phyloP scores from a whole-genome alignment of 495 filamentous ascomycete genomes.

The Tuber aestivum region DNA sequence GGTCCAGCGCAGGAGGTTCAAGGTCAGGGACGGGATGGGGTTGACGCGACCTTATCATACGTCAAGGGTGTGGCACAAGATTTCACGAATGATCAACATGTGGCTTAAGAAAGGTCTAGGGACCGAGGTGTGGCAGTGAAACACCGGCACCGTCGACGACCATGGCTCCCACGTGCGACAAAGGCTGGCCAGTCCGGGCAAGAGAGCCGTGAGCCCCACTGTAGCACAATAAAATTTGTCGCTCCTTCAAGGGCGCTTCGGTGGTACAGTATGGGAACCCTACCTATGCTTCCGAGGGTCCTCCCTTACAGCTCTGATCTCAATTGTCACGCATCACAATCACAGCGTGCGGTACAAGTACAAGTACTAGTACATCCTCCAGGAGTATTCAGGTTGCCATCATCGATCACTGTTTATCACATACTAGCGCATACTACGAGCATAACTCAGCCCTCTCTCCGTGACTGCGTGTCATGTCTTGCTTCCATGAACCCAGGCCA shows the following conservation, averaged over 20 bases:
- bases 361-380: no score
- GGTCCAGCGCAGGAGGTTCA: neutral
- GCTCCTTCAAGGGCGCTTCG: neutral
- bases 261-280: neutral
- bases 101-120: neutral
- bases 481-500: neutral
- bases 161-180: no score
- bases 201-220: neutral
- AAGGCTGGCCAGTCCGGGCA: neutral
- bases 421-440: neutral
- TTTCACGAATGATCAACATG: neutral
- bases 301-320: neutral
- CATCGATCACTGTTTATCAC: neutral
- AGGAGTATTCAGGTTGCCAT: neutral
- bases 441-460: neutral
- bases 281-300: neutral
- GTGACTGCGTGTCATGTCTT: neutral
- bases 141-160: no score
- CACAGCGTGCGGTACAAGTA: no score
- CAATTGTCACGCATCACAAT: neutral
- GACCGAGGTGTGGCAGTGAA: neutral
- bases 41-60: slow-evolving; percentile 1
- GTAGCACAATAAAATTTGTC: neutral
- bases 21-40: neutral
- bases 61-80: neutral